phyloP scores from a whole-genome alignment of 495 filamentous ascomycete genomes.

The Neurospora africana region DNA sequence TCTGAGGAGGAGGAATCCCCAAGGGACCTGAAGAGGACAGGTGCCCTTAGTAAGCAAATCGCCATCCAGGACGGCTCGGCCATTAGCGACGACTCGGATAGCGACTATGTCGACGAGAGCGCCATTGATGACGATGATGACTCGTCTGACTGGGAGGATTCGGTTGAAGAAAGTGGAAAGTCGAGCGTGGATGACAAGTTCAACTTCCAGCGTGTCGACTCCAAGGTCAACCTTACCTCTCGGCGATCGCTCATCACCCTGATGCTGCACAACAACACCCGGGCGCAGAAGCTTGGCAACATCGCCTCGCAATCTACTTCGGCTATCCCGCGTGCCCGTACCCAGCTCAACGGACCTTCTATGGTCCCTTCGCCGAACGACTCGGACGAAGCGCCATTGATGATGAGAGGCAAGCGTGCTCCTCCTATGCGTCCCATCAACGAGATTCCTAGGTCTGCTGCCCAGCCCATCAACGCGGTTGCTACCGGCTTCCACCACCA shows the following conservation, averaged over 20 bases:
- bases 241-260: conserved; percentile 82
- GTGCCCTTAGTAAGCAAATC: conserved; percentile 76
- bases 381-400: conserved; percentile 55
- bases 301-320: conserved; percentile 70
- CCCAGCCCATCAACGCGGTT: conserved; percentile 74
- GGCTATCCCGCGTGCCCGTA: conserved; percentile 61
- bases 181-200: conserved; percentile 69
- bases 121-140: conserved; percentile 85
- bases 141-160: conserved; percentile 85
- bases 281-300: conserved; percentile 54
- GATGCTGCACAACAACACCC: conserved; percentile 60
- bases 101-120: conserved; percentile 61
- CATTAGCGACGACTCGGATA: conserved; percentile 65
- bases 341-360: conserved; percentile 62
- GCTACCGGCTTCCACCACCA: conserved; percentile 56
- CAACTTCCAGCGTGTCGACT: conserved; percentile 84
- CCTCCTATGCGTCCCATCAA: conserved; percentile 44
- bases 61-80: conserved; percentile 48
- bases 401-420: conserved; percentile 45
- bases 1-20: conserved; percentile 72
- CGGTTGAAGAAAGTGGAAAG: conserved; percentile 73
- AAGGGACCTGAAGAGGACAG: conserved; percentile 65
- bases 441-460: conserved; percentile 56
- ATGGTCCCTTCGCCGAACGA: conserved; percentile 61
- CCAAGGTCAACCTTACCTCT: conserved; percentile 72